These are phyloP conservation scores for Peziza echinospora DNA, from an alignment of 495 filamentous ascomycete species.

Conservation along the genomic window DNA sequence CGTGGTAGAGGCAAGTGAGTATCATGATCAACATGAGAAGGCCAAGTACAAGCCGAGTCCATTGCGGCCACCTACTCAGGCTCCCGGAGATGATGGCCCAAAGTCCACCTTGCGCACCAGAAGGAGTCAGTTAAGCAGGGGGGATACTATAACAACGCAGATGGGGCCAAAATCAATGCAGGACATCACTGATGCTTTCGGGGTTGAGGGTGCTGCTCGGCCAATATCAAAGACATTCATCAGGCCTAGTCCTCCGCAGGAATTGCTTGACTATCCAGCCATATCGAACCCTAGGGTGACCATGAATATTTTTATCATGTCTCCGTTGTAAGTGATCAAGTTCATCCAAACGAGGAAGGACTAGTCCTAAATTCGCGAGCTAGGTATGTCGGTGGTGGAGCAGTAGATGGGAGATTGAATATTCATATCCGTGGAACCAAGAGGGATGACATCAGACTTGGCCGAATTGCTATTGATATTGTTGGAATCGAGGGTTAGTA, in stretches of 20 bases:
- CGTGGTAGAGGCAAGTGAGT: not conserved
- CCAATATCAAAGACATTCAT: conserved; percentile 23
- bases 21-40: not conserved
- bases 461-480: conserved; percentile 28
- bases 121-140: not conserved
- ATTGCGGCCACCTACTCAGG: no score
- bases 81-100: not conserved
- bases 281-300: conserved; percentile 20
- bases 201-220: conserved; percentile 3
- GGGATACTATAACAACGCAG: not conserved
- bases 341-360: no score
- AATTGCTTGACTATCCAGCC: conserved; percentile 22
- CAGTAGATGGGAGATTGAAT: conserved; percentile 22
- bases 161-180: not conserved
- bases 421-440: conserved; percentile 21
- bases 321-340: conserved; percentile 15
- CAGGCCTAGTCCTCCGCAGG: conserved; percentile 19
- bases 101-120: not conserved
- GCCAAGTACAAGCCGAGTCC: no score
- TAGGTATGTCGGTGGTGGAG: conserved; percentile 22
- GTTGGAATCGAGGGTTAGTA: conserved; percentile 31
- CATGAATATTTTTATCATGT: conserved; percentile 19
- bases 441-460: conserved; percentile 20
- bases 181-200: not conserved
- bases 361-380: no score